Conservation (phyloP, 1,284 basidiomycete species). For the Rhodotorula sp. region DNA sequence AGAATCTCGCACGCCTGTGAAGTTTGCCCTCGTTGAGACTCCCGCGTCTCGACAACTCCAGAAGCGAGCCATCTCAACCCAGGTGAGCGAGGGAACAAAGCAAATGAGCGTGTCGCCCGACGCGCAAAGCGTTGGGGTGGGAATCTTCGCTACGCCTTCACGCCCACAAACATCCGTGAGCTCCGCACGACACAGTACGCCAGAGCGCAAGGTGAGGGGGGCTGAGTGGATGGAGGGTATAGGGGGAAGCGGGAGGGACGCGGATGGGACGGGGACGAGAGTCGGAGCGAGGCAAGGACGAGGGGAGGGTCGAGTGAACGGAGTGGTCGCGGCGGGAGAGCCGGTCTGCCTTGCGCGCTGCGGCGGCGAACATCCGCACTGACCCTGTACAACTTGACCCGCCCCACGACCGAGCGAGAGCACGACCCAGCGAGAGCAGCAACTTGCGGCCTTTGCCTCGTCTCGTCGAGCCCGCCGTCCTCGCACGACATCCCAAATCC, state of each 20-base stretch:
- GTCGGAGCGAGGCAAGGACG: too few species aligned
- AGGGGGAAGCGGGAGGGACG: background rate
- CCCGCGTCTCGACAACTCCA: background rate
- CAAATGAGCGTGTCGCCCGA: slow-evolving; percentile 1
- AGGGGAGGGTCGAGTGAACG: background rate
- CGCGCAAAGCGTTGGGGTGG: background rate
- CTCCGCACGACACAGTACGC: background rate
- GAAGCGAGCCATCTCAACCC: background rate
- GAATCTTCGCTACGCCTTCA: slow-evolving; percentile 1
- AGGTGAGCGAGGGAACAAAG: background rate
- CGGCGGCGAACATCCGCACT: too few species aligned
- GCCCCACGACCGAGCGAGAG: too few species aligned
- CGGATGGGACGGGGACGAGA: too few species aligned
- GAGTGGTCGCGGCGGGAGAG: too few species aligned
- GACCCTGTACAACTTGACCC: too few species aligned
- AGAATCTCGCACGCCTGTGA: slow-evolving; percentile 11
- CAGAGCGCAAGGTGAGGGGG: background rate
- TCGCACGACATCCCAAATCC: too few species aligned
- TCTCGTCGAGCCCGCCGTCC: too few species aligned
- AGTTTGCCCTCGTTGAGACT: background rate
- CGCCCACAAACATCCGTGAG: background rate
- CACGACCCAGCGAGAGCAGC: too few species aligned
- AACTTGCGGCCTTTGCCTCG: too few species aligned
- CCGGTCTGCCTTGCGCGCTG: too few species aligned
- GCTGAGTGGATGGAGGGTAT: background rate